phyloP scores from a whole-genome alignment of 2,329 filamentous ascomycete species.

The Diaporthe australafricana region DNA sequence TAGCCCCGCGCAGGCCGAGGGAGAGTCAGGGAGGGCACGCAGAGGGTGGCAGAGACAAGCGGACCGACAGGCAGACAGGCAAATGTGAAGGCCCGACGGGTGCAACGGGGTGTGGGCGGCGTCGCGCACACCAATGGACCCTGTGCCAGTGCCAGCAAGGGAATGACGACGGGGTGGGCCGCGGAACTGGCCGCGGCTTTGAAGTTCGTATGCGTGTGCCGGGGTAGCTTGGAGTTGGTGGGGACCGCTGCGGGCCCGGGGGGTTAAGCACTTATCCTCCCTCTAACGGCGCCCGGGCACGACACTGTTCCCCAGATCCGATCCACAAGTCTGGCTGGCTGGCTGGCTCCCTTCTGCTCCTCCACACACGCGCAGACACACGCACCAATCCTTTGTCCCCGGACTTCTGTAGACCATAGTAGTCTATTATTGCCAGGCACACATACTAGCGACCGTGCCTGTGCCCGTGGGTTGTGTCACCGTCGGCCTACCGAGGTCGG shows the following conservation, averaged over 20 bases:
- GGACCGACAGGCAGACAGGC: not conserved
- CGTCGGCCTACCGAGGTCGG: conserved; percentile 9
- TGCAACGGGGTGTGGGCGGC: not conserved
- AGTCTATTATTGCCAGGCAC: not conserved
- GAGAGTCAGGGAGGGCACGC: too few relatives aligned
- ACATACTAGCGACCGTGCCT: too few relatives aligned
- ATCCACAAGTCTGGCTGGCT: conserved; percentile 8
- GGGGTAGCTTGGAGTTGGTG: not conserved
- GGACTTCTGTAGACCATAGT: too few relatives aligned
- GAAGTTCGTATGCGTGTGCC: not conserved
- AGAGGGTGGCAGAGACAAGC: not conserved
- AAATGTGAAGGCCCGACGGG: not conserved
- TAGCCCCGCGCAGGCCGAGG: not conserved
- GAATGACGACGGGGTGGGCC: conserved; percentile 19
- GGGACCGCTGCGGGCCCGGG: not conserved
- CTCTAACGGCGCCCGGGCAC: not conserved
- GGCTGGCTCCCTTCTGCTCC: not conserved
- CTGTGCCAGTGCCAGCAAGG: not conserved
- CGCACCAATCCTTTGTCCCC: not conserved
- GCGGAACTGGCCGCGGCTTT: conserved; percentile 16
- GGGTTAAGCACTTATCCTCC: conserved; percentile 8
- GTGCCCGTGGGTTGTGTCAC: not conserved
- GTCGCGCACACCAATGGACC: not conserved
- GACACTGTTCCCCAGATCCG: conserved; percentile 23
- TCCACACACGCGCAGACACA: not conserved